Evolutionary conservation across 805 yeast species (phyloP), one percentile per base, ranked within the genome.

Genomic region (Ogataea degrootiae): DNA sequence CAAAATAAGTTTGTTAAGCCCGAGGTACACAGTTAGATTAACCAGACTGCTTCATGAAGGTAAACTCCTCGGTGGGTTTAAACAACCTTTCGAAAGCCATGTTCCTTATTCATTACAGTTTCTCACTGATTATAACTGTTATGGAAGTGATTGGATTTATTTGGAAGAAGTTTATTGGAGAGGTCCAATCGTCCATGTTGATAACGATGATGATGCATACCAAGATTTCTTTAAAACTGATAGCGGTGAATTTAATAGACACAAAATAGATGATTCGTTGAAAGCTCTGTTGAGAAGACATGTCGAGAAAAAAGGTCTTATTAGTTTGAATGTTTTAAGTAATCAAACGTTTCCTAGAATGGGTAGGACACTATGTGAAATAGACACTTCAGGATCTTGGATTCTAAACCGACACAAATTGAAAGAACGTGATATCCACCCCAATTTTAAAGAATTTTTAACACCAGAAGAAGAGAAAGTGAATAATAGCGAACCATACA

Each of bases 141-240:
- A 75, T 60, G 95, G 96, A 1, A 87, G 97, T 63, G 82, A 83
- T 5, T 87, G 96, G 92, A 50, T 91, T 21, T 67, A 74, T 16
- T 47, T 83, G 1, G 56, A 61, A 2, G 53, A 67, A 4, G 66
- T 77, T 22, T 75, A 67, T 51, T 84, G 85, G 61, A 62, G 96
- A 45, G 59, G 68, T 3, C 94, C 95, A 0, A 55, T 77, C 6
- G 65, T 63, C 22, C 46, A 48, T 6, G 16, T 53, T 4, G 37
- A 34, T 11, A 39, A 42, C 1, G 8, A 31, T 8, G 52, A 51
- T 6, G 50, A 42, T 5, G 36, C 37, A 7, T 58, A 45, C 34
- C 61, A 59, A 26, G 52, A 50, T 5, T 52, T 37, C 33, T 70
- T 48, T 48, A 55, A 23, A 49, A 68, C 56, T 48, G 59, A 49